Base-by-base conservation (phyloP, 305 asterid genomes). In the Ilex paraguariensis region DNA sequence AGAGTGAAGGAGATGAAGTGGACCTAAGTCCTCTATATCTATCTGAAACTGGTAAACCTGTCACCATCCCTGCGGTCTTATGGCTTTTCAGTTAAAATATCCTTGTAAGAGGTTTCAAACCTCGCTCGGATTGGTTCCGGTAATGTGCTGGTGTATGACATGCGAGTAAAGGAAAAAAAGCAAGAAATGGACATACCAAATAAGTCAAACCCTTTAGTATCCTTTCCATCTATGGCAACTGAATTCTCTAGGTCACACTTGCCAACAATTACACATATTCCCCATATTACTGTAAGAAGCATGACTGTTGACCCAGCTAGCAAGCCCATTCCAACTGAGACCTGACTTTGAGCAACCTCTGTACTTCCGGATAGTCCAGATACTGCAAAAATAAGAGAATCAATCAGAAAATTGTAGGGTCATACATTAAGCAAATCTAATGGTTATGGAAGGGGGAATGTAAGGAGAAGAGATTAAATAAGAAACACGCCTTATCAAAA, bases 291-390 rank as follows among this genome's bases (percentile, higher is more conserved):
- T 33, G 98, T 92, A 52, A 90, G 83, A 57, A 90, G 95, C 97
- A 92, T 87, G 62, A 92, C 96, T 3, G 98, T 92, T 42, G 98
- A 90, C 33, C 98, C 98, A 51, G 98, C 98, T 39, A 89, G 70
- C 73, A 92, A 82, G 17, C 97, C 98, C 82, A 93, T 93, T 69
- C 98, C 98, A 15, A 93, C 95, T 3, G 96, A 87, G 28, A 90
- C 98, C 78, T 90, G 97, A 69, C 88, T 83, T 78, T 90, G 98
- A 32, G 98, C 98, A 55, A 77, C 73, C 73, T 87, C 95, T 12
- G 59, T 1, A 73, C 79, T 82, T 67, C 97, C 97, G 39, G 97
- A 90, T 57, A 93, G 60, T 60, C 97, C 96, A 36, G 98, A 67
- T 31, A 59, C 72, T 67, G 57, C 42, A 67, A 54, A 9, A 65